These are phyloP conservation scores for Fragilaria radians DNA, from an alignment of 108 stramenopile genomes.

Conservation along the genomic window DNA sequence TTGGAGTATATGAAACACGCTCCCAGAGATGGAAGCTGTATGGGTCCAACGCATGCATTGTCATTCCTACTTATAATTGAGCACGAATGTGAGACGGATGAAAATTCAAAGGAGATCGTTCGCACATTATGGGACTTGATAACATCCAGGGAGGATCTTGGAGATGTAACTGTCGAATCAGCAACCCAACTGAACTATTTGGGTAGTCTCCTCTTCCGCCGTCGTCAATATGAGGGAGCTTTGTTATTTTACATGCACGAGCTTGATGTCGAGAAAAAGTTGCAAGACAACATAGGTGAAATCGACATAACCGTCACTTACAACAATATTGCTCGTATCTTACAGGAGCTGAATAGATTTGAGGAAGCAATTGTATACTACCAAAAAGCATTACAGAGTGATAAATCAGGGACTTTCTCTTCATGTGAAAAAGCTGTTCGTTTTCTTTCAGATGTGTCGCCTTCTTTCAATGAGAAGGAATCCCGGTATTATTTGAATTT, in stretches of 20 bases:
- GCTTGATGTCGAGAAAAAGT: constrained; percentile 28
- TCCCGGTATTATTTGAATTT: constrained; percentile 27
- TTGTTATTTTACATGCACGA: constrained; percentile 40
- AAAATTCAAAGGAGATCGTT: constrained; percentile 25
- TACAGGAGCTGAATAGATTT: constrained; percentile 33
- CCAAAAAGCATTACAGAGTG: constrained; percentile 17
- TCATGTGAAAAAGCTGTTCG: neutral
- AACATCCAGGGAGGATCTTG: constrained; percentile 29
- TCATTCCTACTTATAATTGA: constrained; percentile 31
- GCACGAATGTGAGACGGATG: constrained; percentile 29
- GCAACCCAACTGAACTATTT: constrained; percentile 40
- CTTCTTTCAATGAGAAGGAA: neutral
- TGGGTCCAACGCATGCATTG: constrained; percentile 32
- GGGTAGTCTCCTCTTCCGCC: constrained; percentile 40
- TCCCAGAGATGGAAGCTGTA: constrained; percentile 2
- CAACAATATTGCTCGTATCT: constrained; percentile 53
- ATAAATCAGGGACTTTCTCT: neutral
- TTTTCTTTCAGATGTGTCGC: neutral
- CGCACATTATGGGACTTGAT: constrained; percentile 32
- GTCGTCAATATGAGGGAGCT: constrained; percentile 28
- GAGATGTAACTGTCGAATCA: constrained; percentile 18
- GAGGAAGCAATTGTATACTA: constrained; percentile 41
- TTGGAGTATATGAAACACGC: constrained; percentile 23
- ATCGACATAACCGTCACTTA: constrained; percentile 37
- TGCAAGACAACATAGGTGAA: constrained; percentile 4